A percentile compares a stretch with the other conserved stretches of the same genome.
Conservation (phyloP, 805 yeast species). For the Ogataea methanolica region DNA sequence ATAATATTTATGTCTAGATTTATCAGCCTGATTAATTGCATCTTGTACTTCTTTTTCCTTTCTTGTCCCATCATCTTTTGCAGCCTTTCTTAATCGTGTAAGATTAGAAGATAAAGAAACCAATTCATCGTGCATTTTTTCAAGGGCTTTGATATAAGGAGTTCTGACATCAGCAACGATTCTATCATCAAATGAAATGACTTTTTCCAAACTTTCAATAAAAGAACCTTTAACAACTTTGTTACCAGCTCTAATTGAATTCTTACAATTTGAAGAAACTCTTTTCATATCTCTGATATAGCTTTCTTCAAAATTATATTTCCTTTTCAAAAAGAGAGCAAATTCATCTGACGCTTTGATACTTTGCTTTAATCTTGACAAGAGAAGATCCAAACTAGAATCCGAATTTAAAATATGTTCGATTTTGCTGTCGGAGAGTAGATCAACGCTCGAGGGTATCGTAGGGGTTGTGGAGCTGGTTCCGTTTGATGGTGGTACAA, state of each 20-base stretch:
- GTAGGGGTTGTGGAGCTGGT: background rate
- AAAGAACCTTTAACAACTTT: conserved; percentile 41
- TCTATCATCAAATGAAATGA: conserved; percentile 76
- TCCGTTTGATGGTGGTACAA: background rate
- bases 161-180: conserved; percentile 59
- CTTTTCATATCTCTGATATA: conserved; percentile 72
- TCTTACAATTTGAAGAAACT: conserved; percentile 46
- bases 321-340: conserved; percentile 69
- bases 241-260: conserved; percentile 38
- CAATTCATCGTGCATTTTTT: conserved; percentile 83
- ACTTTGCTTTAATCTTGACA: conserved; percentile 72
- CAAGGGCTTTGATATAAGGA: conserved; percentile 74
- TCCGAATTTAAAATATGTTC: conserved; percentile 58
- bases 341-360: conserved; percentile 83
- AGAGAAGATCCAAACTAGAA: conserved; percentile 67
- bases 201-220: conserved; percentile 56
- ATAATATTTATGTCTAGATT: conserved; percentile 75
- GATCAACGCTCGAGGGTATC: conserved; percentile 23
- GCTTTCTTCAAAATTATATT: conserved; percentile 74
- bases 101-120: conserved; percentile 65
- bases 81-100: conserved; percentile 63
- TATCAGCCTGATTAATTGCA: conserved; percentile 78
- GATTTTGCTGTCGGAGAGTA: conserved; percentile 50
- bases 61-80: conserved; percentile 77
- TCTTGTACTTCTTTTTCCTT: conserved; percentile 84